Evolutionary conservation across 306 rosid genomes (phyloP), one percentile per base, ranked within the genome.

Genomic region (Erythrophleum fordii): DNA sequence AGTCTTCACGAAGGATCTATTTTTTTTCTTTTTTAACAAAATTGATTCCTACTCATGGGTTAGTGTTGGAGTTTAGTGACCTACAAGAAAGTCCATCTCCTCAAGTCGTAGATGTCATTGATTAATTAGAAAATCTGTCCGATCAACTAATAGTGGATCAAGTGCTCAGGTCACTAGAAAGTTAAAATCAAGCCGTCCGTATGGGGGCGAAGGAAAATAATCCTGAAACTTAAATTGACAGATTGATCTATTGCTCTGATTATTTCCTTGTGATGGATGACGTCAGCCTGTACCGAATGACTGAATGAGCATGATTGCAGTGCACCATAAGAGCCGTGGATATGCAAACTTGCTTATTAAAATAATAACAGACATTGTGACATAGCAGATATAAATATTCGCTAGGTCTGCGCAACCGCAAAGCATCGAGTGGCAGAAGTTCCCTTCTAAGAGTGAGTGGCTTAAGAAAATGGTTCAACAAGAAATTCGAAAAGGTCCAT

Each of bases 401-500:
- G 13, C 69, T 56, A 78, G 81, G 74, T 70, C 83, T 55, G 77
- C 73, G 82, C 77, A 37, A 81, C 78, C 74, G 55, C 74, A 61
- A 56, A 80, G 26, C 23, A 55, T 51, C 61, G 61, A 83, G 79
- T 61, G 55, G 62, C 72, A 16, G 60, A 77, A 45, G 18, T 61
- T 9, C 34, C 8, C 9, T 18, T 18, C 11, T 42, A 31, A 77
- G 68, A 20, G 41, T 31, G 71, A 60, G 69, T 58, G 69, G 39
- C 53, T 23, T 8, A 26, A 72, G 75, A 44, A 56, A 0, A 86
- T 87, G 88, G 86, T 55, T 73, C 82, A 80, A 28, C 86, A 89
- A 28, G 92, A 87, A 64, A 62, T 77, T 56, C 44, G 97, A 79
- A 96, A 88, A 66, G 99, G 99, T 44, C 97, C 99, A 14, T 96